Conservation (phyloP, 2,329 filamentous ascomycete species). For the Plenodomus tracheiphilus region DNA sequence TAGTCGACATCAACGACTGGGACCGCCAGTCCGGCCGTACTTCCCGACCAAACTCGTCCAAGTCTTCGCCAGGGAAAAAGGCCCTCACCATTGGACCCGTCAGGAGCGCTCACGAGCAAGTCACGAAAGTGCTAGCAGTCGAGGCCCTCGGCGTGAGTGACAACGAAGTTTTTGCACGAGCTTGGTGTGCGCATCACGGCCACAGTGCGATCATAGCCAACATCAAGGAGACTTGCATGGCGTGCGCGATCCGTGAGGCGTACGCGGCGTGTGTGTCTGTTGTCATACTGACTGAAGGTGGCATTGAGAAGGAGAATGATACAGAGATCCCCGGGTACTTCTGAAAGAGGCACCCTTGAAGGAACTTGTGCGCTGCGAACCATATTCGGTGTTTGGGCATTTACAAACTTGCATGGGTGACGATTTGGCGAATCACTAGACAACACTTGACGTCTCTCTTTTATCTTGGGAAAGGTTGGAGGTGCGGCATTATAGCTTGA, state of each 20-base stretch:
- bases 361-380: too few relatives aligned
- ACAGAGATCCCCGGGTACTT: slow-evolving; percentile 24
- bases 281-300: slow-evolving; percentile 63
- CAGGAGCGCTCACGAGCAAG: slow-evolving; percentile 36
- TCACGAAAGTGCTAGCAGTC: slow-evolving; percentile 70
- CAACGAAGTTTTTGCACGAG: slow-evolving; percentile 75
- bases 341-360: slow-evolving; percentile 4
- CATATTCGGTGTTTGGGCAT: neutral
- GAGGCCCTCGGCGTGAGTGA: slow-evolving; percentile 74
- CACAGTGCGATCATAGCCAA: slow-evolving; percentile 72
- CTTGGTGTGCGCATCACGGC: slow-evolving; percentile 78
- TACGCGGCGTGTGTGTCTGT: slow-evolving; percentile 75
- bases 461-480: neutral
- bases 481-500: neutral
- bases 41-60: slow-evolving; percentile 33
- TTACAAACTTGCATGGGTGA: slow-evolving; percentile 2
- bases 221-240: slow-evolving; percentile 69
- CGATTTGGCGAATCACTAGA: too few relatives aligned
- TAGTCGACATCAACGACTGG: slow-evolving; percentile 70
- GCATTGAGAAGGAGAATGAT: slow-evolving; percentile 52
- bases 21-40: slow-evolving; percentile 46
- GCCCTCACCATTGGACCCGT: slow-evolving; percentile 24
- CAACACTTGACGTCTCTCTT: neutral
- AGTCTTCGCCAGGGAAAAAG: slow-evolving; percentile 38
- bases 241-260: slow-evolving; percentile 74